A percentile compares a stretch with the other conserved stretches of the same genome.
Evolutionary conservation across 345 rosid genomes (phyloP).

Genomic region (Eucalyptus rudis): DNA sequence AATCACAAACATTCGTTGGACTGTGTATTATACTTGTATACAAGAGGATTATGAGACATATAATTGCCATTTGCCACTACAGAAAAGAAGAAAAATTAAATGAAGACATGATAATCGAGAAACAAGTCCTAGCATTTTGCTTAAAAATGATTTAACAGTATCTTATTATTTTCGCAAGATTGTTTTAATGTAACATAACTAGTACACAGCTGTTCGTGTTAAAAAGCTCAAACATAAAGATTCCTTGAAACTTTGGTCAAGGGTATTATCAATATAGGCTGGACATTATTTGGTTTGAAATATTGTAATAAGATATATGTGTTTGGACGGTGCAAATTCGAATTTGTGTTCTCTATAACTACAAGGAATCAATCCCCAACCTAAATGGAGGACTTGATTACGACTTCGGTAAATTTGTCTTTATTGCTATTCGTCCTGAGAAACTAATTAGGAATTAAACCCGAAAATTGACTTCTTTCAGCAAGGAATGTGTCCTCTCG

Average conservation of each 20-base stretch:
- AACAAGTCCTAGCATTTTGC: not conserved
- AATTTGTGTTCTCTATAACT: no score
- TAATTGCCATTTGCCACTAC: fast-evolving
- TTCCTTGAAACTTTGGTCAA: fast-evolving
- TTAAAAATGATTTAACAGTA: not conserved
- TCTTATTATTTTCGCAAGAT: fast-evolving
- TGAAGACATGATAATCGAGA: fast-evolving
- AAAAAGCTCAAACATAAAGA: no score
- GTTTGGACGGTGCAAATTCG: fast-evolving
- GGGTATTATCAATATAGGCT: no score
- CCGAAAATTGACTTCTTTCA: no score
- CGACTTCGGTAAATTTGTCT: fast-evolving
- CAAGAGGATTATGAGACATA: not conserved
- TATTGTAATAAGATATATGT: fast-evolving
- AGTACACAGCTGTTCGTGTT: no score
- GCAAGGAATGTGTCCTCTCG: fast-evolving
- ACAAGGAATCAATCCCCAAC: no score
- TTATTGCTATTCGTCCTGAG: fast-evolving
- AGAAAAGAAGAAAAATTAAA: fast-evolving
- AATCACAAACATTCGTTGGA: fast-evolving
- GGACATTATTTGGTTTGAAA: no score
- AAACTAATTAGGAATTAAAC: no score
- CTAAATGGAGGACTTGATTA: fast-evolving
- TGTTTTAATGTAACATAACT: no score
- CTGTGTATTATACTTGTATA: fast-evolving